Evolutionary conservation across 371 early-diverging fungal species (phyloP).

Genomic region (Rhizopus delemar): DNA sequence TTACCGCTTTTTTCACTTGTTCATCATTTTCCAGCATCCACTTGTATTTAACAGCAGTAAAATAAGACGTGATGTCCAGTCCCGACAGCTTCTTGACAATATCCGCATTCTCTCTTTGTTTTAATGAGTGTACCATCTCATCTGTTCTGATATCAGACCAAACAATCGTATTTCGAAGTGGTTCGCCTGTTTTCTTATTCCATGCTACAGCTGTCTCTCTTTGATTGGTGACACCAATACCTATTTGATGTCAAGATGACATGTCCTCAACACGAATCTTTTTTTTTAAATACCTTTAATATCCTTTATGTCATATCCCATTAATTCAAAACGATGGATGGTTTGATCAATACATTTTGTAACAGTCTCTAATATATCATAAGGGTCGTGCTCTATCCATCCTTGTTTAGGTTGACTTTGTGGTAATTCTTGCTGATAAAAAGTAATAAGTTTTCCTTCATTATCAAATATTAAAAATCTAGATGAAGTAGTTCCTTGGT

Average conservation of each 20-base stretch:
- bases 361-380: slow-evolving; percentile 73
- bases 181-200: slow-evolving; percentile 82
- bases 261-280: background rate
- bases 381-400: slow-evolving; percentile 93
- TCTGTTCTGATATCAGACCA: slow-evolving; percentile 93
- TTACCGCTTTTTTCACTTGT: slow-evolving; percentile 57
- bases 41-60: slow-evolving; percentile 87
- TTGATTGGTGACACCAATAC: slow-evolving; percentile 95
- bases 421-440: slow-evolving; percentile 79
- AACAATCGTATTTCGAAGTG: slow-evolving; percentile 90
- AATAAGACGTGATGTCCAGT: slow-evolving; percentile 91
- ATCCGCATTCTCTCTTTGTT: slow-evolving; percentile 39
- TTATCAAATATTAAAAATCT: slow-evolving; percentile 89
- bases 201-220: slow-evolving; percentile 92
- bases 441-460: slow-evolving; percentile 70
- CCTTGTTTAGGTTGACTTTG: slow-evolving; percentile 77
- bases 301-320: slow-evolving; percentile 8
- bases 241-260: slow-evolving; percentile 23
- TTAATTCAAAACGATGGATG: slow-evolving; percentile 42
- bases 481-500: slow-evolving; percentile 94
- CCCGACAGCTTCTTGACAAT: slow-evolving; percentile 69
- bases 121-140: slow-evolving; percentile 58
- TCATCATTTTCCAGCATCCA: slow-evolving; percentile 90
- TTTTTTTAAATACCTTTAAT: slow-evolving; percentile 5
- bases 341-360: slow-evolving; percentile 74